phyloP scores from a whole-genome alignment of 768 basidiomycete genomes.

The Paxillus ammoniavirescens region DNA sequence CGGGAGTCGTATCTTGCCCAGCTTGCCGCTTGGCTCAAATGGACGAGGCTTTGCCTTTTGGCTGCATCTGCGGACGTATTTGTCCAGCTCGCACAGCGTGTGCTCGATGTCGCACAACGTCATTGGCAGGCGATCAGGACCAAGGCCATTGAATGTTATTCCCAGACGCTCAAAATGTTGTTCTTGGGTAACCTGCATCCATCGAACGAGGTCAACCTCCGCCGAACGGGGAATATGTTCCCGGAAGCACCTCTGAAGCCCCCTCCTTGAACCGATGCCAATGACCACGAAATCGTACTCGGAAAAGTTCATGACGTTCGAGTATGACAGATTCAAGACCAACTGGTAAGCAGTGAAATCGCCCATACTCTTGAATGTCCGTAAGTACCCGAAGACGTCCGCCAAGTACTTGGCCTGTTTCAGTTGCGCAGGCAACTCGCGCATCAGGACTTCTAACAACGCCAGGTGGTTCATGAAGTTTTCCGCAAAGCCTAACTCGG shows the following conservation, averaged over 20 bases:
- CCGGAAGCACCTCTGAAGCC: slow-evolving; percentile 69
- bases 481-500: slow-evolving; percentile 47
- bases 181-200: slow-evolving; percentile 58
- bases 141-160: slow-evolving; percentile 50
- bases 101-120: slow-evolving; percentile 76
- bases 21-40: slow-evolving; percentile 33
- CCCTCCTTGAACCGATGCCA: slow-evolving; percentile 65
- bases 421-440: slow-evolving; percentile 50
- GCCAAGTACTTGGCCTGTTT: slow-evolving; percentile 50
- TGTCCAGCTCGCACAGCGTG: slow-evolving; percentile 75
- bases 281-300: slow-evolving; percentile 68
- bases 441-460: slow-evolving; percentile 60
- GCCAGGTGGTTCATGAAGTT: slow-evolving; percentile 61
- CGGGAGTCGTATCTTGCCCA: slow-evolving; percentile 38
- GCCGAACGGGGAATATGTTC: slow-evolving; percentile 37
- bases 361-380: slow-evolving; percentile 69
- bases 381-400: slow-evolving; percentile 61
- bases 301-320: slow-evolving; percentile 56
- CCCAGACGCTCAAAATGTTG: slow-evolving; percentile 62
- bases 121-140: slow-evolving; percentile 49
- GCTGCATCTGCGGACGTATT: slow-evolving; percentile 56
- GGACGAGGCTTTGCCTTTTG: slow-evolving; percentile 31
- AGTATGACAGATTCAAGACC: slow-evolving; percentile 57
- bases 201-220: slow-evolving; percentile 61
- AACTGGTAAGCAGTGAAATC: slow-evolving; percentile 73